A percentile compares a stretch with the other conserved stretches of the same genome.
phyloP scores from a whole-genome alignment of 1,139 yeast species.

The Candida sp. region DNA sequence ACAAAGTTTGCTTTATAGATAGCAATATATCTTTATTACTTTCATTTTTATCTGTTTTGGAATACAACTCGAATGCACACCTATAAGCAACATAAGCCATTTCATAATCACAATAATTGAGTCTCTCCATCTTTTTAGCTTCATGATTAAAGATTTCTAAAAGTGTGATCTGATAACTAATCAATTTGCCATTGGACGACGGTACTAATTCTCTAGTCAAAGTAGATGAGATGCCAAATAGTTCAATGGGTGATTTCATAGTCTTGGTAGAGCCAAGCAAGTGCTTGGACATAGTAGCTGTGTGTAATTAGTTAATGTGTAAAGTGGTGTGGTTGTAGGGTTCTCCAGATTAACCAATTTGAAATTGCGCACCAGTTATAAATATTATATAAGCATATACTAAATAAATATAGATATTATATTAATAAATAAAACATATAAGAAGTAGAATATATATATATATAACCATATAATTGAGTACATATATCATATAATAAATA shows the following conservation, averaged over 20 bases:
- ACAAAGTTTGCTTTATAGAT: conserved; percentile 20
- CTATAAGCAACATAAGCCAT: conserved; percentile 28
- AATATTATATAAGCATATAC: too few relatives aligned
- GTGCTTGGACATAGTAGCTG: background rate
- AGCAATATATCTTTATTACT: conserved; percentile 17
- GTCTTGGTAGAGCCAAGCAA: conserved; percentile 2
- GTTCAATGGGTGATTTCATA: conserved; percentile 1
- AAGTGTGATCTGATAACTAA: conserved; percentile 26
- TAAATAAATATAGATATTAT: too few relatives aligned
- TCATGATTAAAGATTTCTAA: conserved; percentile 36
- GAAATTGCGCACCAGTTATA: too few relatives aligned
- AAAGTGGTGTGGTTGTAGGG: too few relatives aligned
- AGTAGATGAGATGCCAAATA: background rate
- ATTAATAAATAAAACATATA: too few relatives aligned
- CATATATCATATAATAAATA: too few relatives aligned
- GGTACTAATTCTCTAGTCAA: background rate
- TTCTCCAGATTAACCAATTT: too few relatives aligned
- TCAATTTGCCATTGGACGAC: conserved; percentile 11
- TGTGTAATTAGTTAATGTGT: too few relatives aligned
- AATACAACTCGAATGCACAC: conserved; percentile 13
- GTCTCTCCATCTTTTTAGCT: conserved; percentile 17
- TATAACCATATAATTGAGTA: too few relatives aligned
- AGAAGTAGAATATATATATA: too few relatives aligned
- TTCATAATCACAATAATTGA: conserved; percentile 40
- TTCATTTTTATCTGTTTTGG: conserved; percentile 10